phyloP scores from a whole-genome alignment of 1,284 basidiomycete genomes.

The Trametes versicolor region DNA sequence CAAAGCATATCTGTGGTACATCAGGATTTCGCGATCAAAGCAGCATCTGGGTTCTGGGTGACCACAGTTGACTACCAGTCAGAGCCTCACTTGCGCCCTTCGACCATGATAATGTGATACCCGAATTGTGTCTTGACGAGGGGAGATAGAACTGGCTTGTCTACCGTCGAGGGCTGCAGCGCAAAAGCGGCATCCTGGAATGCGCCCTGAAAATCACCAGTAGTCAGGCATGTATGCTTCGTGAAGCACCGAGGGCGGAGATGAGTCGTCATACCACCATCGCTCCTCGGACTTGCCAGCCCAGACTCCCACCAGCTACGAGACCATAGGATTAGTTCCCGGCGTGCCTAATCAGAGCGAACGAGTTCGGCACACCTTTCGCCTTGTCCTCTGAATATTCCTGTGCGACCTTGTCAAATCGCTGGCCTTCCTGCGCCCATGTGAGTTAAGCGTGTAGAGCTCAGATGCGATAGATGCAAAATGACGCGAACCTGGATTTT shows the following conservation, averaged over 20 bases:
- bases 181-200: slow-evolving; percentile 89
- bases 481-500: slow-evolving; percentile 69
- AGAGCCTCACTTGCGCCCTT: slow-evolving; percentile 69
- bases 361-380: slow-evolving; percentile 60
- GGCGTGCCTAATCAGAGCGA: background rate
- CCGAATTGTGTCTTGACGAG: slow-evolving; percentile 85
- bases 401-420: slow-evolving; percentile 87
- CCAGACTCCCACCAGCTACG: slow-evolving; percentile 81
- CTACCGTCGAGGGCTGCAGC: slow-evolving; percentile 78
- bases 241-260: background rate
- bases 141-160: slow-evolving; percentile 75
- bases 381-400: slow-evolving; percentile 91
- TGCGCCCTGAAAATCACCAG: slow-evolving; percentile 55
- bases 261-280: slow-evolving; percentile 65
- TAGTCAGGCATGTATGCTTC: background rate
- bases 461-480: background rate
- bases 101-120: slow-evolving; percentile 92
- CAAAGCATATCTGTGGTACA: no score
- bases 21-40: no score
- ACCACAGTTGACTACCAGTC: background rate
- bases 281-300: slow-evolving; percentile 86
- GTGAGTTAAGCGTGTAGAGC: background rate
- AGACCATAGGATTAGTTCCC: background rate
- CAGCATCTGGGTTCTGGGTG: no score
- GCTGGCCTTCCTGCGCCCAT: slow-evolving; percentile 66